These are phyloP conservation scores for Phialemoniopsis sp. DNA, from an alignment of 2,329 filamentous ascomycete genomes.

Conservation along the genomic window DNA sequence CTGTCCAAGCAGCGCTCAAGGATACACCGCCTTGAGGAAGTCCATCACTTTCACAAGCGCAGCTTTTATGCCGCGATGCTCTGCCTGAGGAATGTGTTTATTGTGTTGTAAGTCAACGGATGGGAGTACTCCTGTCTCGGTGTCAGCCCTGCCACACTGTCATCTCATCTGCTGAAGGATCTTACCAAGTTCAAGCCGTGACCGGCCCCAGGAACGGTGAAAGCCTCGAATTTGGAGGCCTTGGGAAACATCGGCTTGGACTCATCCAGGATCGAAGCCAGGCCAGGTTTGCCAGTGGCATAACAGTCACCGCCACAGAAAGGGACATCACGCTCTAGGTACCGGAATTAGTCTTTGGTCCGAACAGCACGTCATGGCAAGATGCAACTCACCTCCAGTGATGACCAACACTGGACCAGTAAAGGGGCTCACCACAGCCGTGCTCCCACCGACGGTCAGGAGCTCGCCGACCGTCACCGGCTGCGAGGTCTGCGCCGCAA, in stretches of 20 bases:
- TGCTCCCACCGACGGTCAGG: constrained; percentile 44
- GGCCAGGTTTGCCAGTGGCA: constrained; percentile 29
- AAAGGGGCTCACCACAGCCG: constrained; percentile 30
- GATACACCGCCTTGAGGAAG: too few species aligned
- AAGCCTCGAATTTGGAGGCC: constrained; percentile 43
- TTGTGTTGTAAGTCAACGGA: constrained; percentile 7
- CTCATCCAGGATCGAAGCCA: constrained; percentile 36
- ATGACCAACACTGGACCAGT: constrained; percentile 54
- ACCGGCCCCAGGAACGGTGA: constrained; percentile 47
- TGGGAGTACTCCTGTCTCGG: constrained; percentile 7
- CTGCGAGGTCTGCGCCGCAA: constrained; percentile 43
- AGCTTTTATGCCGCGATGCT: too few species aligned
- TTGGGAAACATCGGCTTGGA: constrained; percentile 36
- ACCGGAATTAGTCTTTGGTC: constrained; percentile 7
- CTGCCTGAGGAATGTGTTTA: background rate
- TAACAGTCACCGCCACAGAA: constrained; percentile 62
- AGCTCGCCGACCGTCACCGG: constrained; percentile 56
- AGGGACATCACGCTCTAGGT: constrained; percentile 39
- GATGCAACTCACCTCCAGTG: constrained; percentile 40
- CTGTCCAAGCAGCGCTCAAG: too few species aligned
- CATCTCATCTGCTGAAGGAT: too few species aligned
- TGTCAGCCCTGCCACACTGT: background rate
- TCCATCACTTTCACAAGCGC: too few species aligned
- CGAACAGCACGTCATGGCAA: background rate
- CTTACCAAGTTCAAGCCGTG: constrained; percentile 45